These are phyloP conservation scores for Akanthomyces dipterigenus DNA, from an alignment of 2,329 filamentous ascomycete species.

Conservation along the genomic window DNA sequence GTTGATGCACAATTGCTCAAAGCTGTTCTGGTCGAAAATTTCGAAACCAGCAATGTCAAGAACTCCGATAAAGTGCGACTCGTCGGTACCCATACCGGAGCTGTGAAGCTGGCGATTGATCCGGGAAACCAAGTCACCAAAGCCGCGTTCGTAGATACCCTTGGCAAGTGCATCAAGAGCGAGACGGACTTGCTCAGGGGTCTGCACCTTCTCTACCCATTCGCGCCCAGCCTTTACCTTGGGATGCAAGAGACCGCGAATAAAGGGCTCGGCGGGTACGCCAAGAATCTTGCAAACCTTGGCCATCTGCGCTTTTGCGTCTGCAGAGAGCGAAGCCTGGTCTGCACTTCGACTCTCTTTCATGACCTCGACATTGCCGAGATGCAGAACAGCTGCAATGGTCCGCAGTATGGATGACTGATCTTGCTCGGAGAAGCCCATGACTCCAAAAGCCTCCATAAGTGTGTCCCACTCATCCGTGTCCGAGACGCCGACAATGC, in stretches of 20 bases:
- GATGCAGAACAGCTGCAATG: conserved; percentile 82
- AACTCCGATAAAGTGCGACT: conserved; percentile 93
- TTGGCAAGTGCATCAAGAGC: conserved; percentile 88
- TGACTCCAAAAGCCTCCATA: conserved; percentile 87
- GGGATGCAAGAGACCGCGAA: conserved; percentile 83
- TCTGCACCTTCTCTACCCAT: conserved; percentile 98
- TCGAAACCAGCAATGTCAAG: conserved; percentile 99
- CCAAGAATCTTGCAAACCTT: conserved; percentile 80
- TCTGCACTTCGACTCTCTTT: conserved; percentile 89
- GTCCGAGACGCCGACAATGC: conserved; percentile 85
- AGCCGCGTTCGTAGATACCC: conserved; percentile 94
- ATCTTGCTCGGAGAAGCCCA: conserved; percentile 85
- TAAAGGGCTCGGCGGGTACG: conserved; percentile 75
- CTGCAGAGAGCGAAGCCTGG: conserved; percentile 74
- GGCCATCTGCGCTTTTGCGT: conserved; percentile 67
- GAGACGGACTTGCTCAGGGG: conserved; percentile 88
- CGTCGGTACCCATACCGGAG: conserved; percentile 74
- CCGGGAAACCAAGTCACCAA: conserved; percentile 82
- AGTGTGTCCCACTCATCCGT: conserved; percentile 81
- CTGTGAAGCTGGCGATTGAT: conserved; percentile 91
- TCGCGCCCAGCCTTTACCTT: conserved; percentile 92
- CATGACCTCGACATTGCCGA: conserved; percentile 84
- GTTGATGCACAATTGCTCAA: conserved; percentile 98
- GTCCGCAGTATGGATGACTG: conserved; percentile 79
- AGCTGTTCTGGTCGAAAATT: conserved; percentile 97